phyloP scores from a whole-genome alignment of 1,139 yeast genomes.

The Taiozyma sp. region DNA sequence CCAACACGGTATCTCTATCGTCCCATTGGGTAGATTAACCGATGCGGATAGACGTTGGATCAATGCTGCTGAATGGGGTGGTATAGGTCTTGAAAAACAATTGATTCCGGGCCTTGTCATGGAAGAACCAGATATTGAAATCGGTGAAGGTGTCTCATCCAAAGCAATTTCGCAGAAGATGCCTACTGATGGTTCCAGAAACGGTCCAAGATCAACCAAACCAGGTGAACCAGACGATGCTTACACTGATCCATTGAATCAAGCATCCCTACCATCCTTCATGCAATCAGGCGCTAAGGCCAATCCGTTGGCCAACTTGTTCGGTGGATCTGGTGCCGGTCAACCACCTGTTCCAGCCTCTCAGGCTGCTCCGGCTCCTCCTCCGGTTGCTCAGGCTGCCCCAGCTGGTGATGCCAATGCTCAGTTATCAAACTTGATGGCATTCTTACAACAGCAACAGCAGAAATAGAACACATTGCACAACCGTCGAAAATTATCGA shows the following conservation, averaged over 20 bases:
- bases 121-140: constrained; percentile 97
- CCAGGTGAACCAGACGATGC: constrained; percentile 51
- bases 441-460: constrained; percentile 33
- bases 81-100: constrained; percentile 82
- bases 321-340: constrained; percentile 21
- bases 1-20: constrained; percentile 81
- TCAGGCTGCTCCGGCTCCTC: constrained; percentile 23
- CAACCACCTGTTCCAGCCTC: constrained; percentile 22
- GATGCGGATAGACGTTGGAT: constrained; percentile 94
- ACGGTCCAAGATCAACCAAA: constrained; percentile 77
- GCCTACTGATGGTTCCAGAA: constrained; percentile 84
- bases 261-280: constrained; percentile 26
- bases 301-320: constrained; percentile 51
- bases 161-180: constrained; percentile 85
- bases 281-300: constrained; percentile 26
- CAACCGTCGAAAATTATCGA: neutral
- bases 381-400: constrained; percentile 24
- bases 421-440: constrained; percentile 34
- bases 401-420: constrained; percentile 31
- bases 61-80: constrained; percentile 92
- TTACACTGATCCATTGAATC: constrained; percentile 28
- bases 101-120: constrained; percentile 74
- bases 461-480: constrained; percentile 1
- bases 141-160: constrained; percentile 90
- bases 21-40: constrained; percentile 81